A percentile compares a stretch with the other conserved stretches of the same genome.
Conservation (phyloP, 495 filamentous ascomycete species). For the Penicillium egyptiacum region DNA sequence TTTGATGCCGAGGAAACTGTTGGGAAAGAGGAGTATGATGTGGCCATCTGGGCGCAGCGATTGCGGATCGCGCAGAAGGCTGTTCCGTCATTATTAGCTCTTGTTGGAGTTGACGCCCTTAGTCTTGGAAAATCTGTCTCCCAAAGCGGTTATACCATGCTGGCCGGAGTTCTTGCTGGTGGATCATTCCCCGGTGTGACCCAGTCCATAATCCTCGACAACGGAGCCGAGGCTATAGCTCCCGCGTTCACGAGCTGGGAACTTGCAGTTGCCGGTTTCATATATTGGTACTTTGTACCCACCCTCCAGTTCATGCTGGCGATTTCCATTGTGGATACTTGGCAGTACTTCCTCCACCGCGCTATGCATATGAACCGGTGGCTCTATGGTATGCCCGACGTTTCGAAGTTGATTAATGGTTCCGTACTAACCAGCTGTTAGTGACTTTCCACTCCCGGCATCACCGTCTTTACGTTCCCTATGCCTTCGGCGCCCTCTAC, state of each 20-base stretch:
- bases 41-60: slow-evolving; percentile 76
- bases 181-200: slow-evolving; percentile 63
- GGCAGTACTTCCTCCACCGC: slow-evolving; percentile 96
- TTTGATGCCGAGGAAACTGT: slow-evolving; percentile 64
- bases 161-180: slow-evolving; percentile 69
- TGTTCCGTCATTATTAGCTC: slow-evolving; percentile 57
- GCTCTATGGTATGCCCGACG: slow-evolving; percentile 80
- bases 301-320: slow-evolving; percentile 70
- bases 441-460: slow-evolving; percentile 90
- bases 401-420: neutral
- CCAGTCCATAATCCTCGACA: slow-evolving; percentile 36
- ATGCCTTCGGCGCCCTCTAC: slow-evolving; percentile 95
- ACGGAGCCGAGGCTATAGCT: slow-evolving; percentile 33
- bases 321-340: slow-evolving; percentile 79
- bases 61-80: slow-evolving; percentile 68
- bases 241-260: slow-evolving; percentile 65
- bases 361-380: slow-evolving; percentile 93
- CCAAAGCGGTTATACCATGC: slow-evolving; percentile 53
- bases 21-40: slow-evolving; percentile 78
- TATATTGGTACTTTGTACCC: slow-evolving; percentile 81
- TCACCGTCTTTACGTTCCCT: slow-evolving; percentile 94
- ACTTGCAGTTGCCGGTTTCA: slow-evolving; percentile 63
- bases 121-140: slow-evolving; percentile 40
- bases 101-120: slow-evolving; percentile 44
- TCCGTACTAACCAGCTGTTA: slow-evolving; percentile 34